Evolutionary conservation across 192 early-diverging fungal genomes (phyloP).

Genomic region (Linnemannia elongata): DNA sequence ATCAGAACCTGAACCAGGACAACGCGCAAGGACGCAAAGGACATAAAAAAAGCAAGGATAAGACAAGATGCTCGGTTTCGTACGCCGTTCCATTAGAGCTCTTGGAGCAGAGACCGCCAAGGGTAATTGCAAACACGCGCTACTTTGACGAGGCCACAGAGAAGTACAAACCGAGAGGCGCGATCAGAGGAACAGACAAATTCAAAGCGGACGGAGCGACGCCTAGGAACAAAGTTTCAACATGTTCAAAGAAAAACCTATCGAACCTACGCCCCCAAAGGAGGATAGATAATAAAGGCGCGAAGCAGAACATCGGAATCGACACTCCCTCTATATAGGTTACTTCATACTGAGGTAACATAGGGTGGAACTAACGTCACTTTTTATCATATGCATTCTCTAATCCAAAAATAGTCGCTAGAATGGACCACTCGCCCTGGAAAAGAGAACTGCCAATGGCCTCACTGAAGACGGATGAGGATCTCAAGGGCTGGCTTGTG

Average conservation of each 20-base stretch:
- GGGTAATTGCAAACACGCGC: slow-evolving; percentile 8
- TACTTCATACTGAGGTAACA: no score
- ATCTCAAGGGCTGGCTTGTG: slow-evolving; percentile 81
- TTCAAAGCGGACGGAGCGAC: no score
- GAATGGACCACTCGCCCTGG: slow-evolving; percentile 69
- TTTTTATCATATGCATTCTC: neutral
- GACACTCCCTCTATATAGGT: no score
- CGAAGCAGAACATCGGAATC: no score
- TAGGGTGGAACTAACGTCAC: neutral
- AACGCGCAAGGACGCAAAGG: neutral
- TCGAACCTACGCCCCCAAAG: no score
- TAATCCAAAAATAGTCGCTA: slow-evolving; percentile 23
- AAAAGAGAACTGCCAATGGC: slow-evolving; percentile 80
- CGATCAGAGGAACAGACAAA: no score
- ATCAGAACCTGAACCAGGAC: neutral
- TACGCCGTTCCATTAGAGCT: slow-evolving; percentile 40
- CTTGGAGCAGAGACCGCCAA: slow-evolving; percentile 48
- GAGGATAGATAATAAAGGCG: no score
- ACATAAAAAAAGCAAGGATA: neutral
- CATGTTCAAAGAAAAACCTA: no score
- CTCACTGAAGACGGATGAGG: slow-evolving; percentile 70
- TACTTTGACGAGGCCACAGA: neutral
- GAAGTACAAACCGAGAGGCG: no score
- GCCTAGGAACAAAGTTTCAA: no score
- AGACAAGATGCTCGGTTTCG: slow-evolving; percentile 34